Conservation (phyloP, 148 eudicot species). For the Cornus suecica region DNA sequence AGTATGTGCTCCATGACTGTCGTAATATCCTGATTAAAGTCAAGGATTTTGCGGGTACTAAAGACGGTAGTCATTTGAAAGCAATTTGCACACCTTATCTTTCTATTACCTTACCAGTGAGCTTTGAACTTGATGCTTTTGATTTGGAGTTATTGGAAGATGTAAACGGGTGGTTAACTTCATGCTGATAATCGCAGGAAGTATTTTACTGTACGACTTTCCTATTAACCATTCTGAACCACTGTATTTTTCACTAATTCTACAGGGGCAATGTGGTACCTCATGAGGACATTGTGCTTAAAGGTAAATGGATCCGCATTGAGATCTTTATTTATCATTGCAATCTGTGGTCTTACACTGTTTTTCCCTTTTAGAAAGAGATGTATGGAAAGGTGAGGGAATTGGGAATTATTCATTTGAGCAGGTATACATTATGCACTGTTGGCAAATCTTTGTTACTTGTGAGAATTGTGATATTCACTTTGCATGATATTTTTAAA, state of each 20-base stretch:
- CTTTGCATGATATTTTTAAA: neutral
- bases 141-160: constrained; percentile 54
- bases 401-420: constrained; percentile 12
- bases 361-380: constrained; percentile 23
- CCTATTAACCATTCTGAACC: constrained; percentile 4
- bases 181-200: neutral
- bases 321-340: constrained; percentile 5
- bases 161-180: constrained; percentile 42
- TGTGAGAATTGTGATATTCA: neutral
- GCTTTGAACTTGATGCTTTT: constrained; percentile 91
- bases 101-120: constrained; percentile 61
- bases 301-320: constrained; percentile 32
- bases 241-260: constrained; percentile 9
- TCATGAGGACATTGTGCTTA: constrained; percentile 37
- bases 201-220: neutral
- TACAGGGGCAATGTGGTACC: constrained; percentile 38
- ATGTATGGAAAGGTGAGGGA: constrained; percentile 22
- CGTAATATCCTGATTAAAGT: constrained; percentile 35
- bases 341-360: constrained; percentile 4
- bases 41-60: constrained; percentile 31
- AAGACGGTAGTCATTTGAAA: constrained; percentile 29
- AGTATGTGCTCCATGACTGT: constrained; percentile 61
- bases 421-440: constrained; percentile 31
- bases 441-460: neutral
- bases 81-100: constrained; percentile 29